phyloP scores from a whole-genome alignment of 1,284 basidiomycete genomes.

The Cystobasidium slooffiae region DNA sequence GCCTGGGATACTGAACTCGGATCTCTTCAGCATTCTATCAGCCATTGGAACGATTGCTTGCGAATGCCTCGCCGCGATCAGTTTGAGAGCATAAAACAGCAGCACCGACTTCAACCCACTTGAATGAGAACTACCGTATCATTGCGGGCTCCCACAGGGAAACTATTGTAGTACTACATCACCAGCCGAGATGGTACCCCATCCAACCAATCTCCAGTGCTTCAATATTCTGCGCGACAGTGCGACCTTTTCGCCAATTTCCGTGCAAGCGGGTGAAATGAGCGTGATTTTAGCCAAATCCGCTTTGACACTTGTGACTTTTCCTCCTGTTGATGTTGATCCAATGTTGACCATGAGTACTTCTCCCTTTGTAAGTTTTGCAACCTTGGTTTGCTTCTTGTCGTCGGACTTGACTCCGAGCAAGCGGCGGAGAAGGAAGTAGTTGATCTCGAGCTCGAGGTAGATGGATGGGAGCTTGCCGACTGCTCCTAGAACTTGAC shows the following conservation, averaged over 20 bases:
- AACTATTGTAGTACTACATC: slow-evolving; percentile 5
- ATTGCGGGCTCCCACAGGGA: background rate
- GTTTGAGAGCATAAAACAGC: too few relatives aligned
- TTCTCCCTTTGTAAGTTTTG: slow-evolving; percentile 91
- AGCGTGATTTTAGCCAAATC: slow-evolving; percentile 72
- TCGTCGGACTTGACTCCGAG: slow-evolving; percentile 98
- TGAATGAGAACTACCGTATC: background rate
- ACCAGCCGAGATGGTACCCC: slow-evolving; percentile 33
- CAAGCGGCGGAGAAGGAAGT: slow-evolving; percentile 89
- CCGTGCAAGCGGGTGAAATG: slow-evolving; percentile 89
- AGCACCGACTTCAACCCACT: too few relatives aligned
- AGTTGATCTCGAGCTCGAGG: slow-evolving; percentile 85
- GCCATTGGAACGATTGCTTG: too few relatives aligned
- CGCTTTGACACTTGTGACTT: slow-evolving; percentile 86
- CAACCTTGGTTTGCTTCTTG: slow-evolving; percentile 94
- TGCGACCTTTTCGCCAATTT: slow-evolving; percentile 93
- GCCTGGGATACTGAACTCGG: too few relatives aligned
- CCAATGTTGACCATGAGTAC: slow-evolving; percentile 67
- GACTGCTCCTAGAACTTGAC: slow-evolving; percentile 92
- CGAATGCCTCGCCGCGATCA: too few relatives aligned
- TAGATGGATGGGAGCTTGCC: slow-evolving; percentile 93
- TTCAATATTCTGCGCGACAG: slow-evolving; percentile 91
- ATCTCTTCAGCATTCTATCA: too few relatives aligned
- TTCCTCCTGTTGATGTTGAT: slow-evolving; percentile 84
- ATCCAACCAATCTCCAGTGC: slow-evolving; percentile 77